Evolutionary conservation across 2,329 filamentous ascomycete species (phyloP), one percentile per base, ranked within the genome.

Genomic region (Ophiostoma fasciatum): DNA sequence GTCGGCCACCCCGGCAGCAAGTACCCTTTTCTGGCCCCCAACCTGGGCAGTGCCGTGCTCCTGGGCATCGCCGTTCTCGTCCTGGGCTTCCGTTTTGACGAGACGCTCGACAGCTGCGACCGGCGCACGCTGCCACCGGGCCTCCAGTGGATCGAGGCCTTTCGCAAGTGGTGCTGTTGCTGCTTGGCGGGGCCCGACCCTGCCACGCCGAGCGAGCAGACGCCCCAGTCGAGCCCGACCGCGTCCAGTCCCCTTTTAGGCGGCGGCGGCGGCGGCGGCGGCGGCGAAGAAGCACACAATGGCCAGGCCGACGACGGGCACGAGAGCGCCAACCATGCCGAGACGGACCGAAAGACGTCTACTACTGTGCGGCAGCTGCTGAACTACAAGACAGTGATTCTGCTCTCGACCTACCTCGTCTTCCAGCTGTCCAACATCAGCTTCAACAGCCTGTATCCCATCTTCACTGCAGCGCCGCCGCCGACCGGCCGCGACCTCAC

Each of bases 391-490:
- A 94, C 85, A 0, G 54, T 94, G 11, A 62, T 92, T 3, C 68
- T 98, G 0, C 69, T 98, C 6, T 54, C 73, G 35, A 92, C 87
- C 0, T 96, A 94, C 51, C 71, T 94, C 29, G 78, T 96, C 33
- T 98, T 96, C 52, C 87, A 94, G 50, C 67, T 98, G 5, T 78
- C 82, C 42, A 96, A 96, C 55, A 84, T 94, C 45, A 85, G 84
- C 4, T 98, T 87, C 67, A 94, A 94, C 57, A 88, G 83, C 14
- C 64, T 98, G 0, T 98, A 92, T 49, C 90, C 90, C 1, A 88
- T 96, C 36, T 98, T 96, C 48, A 82, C 79, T 1, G 77, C 87
- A 37, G 75, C 80, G 0, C 57, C 69, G 1, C 65, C 75, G 0
- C 90, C 90, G 0, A 78, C 77, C 0, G 90, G 90, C 14, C 78